Evolutionary conservation across 1,284 basidiomycete species (phyloP).

Genomic region (Stygiomarasmius scandens): DNA sequence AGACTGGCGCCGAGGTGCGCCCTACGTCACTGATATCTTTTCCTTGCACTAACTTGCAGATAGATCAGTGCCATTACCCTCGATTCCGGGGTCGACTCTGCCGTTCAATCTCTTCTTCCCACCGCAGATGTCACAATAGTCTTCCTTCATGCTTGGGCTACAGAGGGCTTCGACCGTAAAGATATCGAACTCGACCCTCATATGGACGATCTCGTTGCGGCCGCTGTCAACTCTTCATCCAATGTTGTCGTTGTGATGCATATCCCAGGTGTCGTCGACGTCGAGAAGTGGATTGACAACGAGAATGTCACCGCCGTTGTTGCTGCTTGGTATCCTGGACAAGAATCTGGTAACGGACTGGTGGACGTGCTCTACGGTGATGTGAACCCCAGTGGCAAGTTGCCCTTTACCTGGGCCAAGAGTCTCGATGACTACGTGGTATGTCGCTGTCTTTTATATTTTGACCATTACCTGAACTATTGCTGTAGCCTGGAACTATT

Average conservation of each 20-base stretch:
- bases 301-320: slow-evolving; percentile 47
- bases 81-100: neutral
- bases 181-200: slow-evolving; percentile 12
- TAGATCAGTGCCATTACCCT: slow-evolving; percentile 8
- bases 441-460: neutral
- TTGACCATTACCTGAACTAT: neutral
- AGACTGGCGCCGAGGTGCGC: slow-evolving; percentile 15
- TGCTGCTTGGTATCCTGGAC: slow-evolving; percentile 74
- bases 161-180: slow-evolving; percentile 13
- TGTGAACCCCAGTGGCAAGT: slow-evolving; percentile 71
- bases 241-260: slow-evolving; percentile 12
- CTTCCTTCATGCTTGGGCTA: slow-evolving; percentile 16
- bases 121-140: slow-evolving; percentile 15
- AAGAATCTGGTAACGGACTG: slow-evolving; percentile 75
- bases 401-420: slow-evolving; percentile 70
- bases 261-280: slow-evolving; percentile 8
- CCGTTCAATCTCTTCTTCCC: slow-evolving; percentile 2
- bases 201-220: slow-evolving; percentile 16
- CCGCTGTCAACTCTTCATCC: slow-evolving; percentile 15
- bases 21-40: neutral
- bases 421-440: slow-evolving; percentile 53
- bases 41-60: neutral
- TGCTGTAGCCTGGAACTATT: neutral
- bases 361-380: slow-evolving; percentile 74
- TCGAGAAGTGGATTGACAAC: slow-evolving; percentile 12